A percentile compares a stretch with the other conserved stretches of the same genome.
Conservation (phyloP, 257 asterid species). For the Fraxinus anomala region DNA sequence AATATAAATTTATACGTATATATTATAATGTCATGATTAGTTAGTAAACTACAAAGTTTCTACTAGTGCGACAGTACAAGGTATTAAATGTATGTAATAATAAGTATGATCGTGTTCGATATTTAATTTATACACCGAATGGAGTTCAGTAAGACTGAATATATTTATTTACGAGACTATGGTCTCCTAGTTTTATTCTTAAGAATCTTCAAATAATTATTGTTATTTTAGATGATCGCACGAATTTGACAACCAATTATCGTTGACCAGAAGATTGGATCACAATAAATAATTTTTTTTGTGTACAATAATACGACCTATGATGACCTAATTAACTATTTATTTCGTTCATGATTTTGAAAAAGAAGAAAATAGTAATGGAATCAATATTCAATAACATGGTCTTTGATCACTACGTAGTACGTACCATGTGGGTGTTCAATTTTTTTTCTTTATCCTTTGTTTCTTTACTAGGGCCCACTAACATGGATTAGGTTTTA, state of each 20-base stretch:
- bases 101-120: neutral
- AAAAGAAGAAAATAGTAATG: slow-evolving; percentile 18
- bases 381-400: slow-evolving; percentile 51
- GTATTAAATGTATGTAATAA: neutral
- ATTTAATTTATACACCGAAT: neutral
- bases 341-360: slow-evolving; percentile 19
- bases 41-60: neutral
- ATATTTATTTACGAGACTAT: neutral
- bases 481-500: slow-evolving; percentile 57
- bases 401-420: slow-evolving; percentile 38
- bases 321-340: slow-evolving; percentile 29
- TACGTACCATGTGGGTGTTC: slow-evolving; percentile 46
- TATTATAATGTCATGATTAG: neutral
- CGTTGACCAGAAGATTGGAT: neutral
- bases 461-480: slow-evolving; percentile 41
- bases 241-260: neutral
- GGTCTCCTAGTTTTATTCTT: neutral
- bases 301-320: slow-evolving; percentile 5
- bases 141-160: neutral
- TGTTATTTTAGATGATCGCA: neutral
- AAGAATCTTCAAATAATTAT: neutral
- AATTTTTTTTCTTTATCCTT: neutral
- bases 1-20: neutral
- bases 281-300: neutral
- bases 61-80: neutral